phyloP scores from a whole-genome alignment of 2,329 filamentous ascomycete species.

The Nigrospora sphaerica region DNA sequence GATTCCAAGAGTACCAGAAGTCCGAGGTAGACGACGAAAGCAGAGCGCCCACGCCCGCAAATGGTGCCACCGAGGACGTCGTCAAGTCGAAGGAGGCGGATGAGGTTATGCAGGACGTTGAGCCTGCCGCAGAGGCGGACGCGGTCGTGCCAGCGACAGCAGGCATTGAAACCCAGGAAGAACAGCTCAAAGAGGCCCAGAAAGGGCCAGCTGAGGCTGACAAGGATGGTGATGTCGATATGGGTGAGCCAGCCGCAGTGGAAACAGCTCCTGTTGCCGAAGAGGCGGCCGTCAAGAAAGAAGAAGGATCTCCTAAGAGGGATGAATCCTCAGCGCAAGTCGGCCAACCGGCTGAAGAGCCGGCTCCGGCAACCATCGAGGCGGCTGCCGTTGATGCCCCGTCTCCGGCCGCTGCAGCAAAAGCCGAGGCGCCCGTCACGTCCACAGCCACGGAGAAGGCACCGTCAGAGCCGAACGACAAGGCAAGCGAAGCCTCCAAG shows the following conservation, averaged over 20 bases:
- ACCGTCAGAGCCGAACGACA: background rate
- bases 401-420: background rate
- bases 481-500: background rate
- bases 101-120: conserved; percentile 27
- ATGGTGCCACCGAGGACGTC: conserved; percentile 23
- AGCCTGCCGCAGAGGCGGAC: conserved; percentile 4
- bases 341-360: background rate
- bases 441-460: conserved; percentile 1
- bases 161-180: conserved; percentile 14
- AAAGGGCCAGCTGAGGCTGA: conserved; percentile 26
- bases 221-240: conserved; percentile 43
- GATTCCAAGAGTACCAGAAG: conserved; percentile 45
- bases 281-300: conserved; percentile 23
- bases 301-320: conserved; percentile 17
- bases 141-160: conserved; percentile 9
- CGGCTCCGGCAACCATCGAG: background rate
- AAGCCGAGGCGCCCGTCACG: background rate
- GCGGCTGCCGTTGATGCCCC: background rate
- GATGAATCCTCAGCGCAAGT: background rate
- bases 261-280: conserved; percentile 16
- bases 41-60: conserved; percentile 27
- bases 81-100: conserved; percentile 30
- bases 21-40: conserved; percentile 35
- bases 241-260: conserved; percentile 31
- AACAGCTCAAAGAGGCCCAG: conserved; percentile 11